Evolutionary conservation across 257 asterid species (phyloP), one percentile per base, ranked within the genome.

Genomic region (Solanum pennellii): DNA sequence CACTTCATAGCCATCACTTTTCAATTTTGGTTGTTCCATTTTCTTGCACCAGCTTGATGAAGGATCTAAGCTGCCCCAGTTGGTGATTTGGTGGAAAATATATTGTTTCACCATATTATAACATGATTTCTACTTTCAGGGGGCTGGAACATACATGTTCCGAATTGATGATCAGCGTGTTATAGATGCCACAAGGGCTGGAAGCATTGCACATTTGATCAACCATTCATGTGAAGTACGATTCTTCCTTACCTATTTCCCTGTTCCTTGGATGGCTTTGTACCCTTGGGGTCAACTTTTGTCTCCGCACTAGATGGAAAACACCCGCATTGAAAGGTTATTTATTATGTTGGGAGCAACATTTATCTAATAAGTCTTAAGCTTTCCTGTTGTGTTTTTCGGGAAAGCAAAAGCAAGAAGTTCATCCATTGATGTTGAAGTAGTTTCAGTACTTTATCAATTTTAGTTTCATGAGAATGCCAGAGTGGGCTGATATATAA

Each of bases 91-190:
- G 29, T 49, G 16, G 72, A 44, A 74, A 77, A 47, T 59, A 35
- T 59, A 33, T 86, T 74, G 74, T 86, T 47, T 31, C 83, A 16
- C 74, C 39, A 31, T 8, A 86, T 47, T 16, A 52, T 73, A 35
- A 56, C 73, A 47, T 49, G 85, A 2, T 88, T 86, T 89, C 37
- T 83, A 31, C 76, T 5, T 84, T 88, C 95, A 97, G 99, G 99
- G 99, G 87, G 99, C 99, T 91, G 99, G 99, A 89, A 97, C 99
- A 44, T 97, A 97, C 90, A 96, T 97, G 99, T 97, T 97, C 79
- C 93, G 99, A 76, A 92, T 97, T 86, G 98, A 95, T 89, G 99
- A 96, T 87, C 93, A 93, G 75, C 97, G 96, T 85, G 99, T 97
- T 41, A 92, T 96, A 86, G 99, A 97, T 91, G 99, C 99, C 87